Evolutionary conservation across 2,329 filamentous ascomycete genomes (phyloP).

Genomic region (Allantophomopsis cytisporea): DNA sequence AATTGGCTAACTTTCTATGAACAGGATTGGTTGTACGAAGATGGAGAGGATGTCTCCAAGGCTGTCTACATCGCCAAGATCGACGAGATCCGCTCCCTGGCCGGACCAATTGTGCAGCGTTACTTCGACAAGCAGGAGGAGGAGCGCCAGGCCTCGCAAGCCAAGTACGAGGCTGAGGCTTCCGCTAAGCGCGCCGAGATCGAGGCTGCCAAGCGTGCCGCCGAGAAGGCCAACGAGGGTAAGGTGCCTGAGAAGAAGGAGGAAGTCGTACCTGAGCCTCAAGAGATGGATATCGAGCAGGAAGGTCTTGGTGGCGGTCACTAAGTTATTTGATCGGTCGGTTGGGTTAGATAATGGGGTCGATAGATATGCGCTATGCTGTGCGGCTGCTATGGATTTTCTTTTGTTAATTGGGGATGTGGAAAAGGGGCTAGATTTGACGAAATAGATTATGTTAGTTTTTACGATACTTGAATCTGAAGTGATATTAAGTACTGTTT

Average conservation of each 20-base stretch:
- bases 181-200: slow-evolving; percentile 43
- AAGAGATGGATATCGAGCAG: no score
- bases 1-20: neutral
- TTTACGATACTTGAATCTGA: no score
- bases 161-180: slow-evolving; percentile 64
- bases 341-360: no score
- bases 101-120: slow-evolving; percentile 83
- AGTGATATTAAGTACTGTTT: no score
- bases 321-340: no score
- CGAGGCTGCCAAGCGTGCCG: slow-evolving; percentile 28
- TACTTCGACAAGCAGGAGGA: slow-evolving; percentile 91
- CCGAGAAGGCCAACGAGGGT: slow-evolving; percentile 17
- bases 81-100: slow-evolving; percentile 84
- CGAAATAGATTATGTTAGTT: no score
- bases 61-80: slow-evolving; percentile 89
- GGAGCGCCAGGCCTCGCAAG: slow-evolving; percentile 67
- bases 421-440: no score
- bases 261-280: neutral
- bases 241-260: neutral
- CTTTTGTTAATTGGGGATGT: no score
- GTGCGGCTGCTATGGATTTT: no score
- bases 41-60: slow-evolving; percentile 90
- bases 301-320: no score
- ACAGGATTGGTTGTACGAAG: slow-evolving; percentile 96
- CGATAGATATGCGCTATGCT: no score